Evolutionary conservation across 108 stramenopile genomes (phyloP), one percentile per base, ranked within the genome.

Genomic region (Fragilariopsis cylindrus): DNA sequence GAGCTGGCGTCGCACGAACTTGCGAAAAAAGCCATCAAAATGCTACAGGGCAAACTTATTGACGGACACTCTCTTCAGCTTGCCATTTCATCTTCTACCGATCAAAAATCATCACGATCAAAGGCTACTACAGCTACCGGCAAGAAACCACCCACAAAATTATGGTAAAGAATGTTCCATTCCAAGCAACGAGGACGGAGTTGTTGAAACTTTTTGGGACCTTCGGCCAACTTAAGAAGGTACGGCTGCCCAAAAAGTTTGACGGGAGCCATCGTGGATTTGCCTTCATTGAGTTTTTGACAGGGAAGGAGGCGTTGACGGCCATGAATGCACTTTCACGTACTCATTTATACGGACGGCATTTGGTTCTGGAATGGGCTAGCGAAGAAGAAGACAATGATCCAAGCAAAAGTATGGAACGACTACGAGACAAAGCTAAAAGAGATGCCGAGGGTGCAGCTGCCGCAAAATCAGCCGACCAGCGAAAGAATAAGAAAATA

Each of bases 261-360:
- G 98, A 97, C 79, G 98, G 98, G 13, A 77, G 75, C 8, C 95
- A 96, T 82, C 98, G 99, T 48, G 99, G 99, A 5, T 99, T 99
- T 76, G 98, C 97, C 39, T 99, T 99, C 76, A 91, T 98, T 15
- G 98, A 99, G 41, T 99, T 95, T 77, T 53, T 85, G 60, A 95
- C 96, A 6, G 62, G 74, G n/a, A 93, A 97, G 74, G 98, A 99
- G 79, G 98, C 99, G 5, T 60, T 76, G 72, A 82, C 84, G 45
- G 98, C 98, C 2, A 95, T 96, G 85, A 75, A 67, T 12, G 77
- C 95, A 19, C 79, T 99, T 13, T 87, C 91, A 5, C 64, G 84
- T 48, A 98, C 98, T 3, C 99, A 99, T 76, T 85, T 99, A 72
- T 99, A 99, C 75, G 99, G 99, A 13, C 92, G 98, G 42, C 98